Percentiles rank a stretch among this genome's conserved stretches.
Conservation (phyloP, 345 rosid genomes). For the Chamaenerion angustifolium region DNA sequence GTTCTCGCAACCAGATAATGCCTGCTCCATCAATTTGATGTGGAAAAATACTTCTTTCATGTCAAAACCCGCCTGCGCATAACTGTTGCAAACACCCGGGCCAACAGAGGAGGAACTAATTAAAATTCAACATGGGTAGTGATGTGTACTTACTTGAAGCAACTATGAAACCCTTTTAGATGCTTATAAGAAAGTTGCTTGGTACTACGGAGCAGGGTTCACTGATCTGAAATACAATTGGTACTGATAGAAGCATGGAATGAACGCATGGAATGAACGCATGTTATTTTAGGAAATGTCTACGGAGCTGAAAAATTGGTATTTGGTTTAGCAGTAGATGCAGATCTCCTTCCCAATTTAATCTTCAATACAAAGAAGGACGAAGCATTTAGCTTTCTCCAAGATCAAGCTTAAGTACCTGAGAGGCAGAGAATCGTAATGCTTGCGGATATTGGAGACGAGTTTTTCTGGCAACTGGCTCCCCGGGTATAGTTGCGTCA, state of each 20-base stretch:
- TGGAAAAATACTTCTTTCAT: conserved; percentile 93
- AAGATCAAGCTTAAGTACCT: conserved; percentile 27
- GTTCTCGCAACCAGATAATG: conserved; percentile 57
- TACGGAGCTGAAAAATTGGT: no score
- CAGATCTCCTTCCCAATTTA: no score
- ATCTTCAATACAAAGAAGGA: not conserved
- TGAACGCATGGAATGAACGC: not conserved
- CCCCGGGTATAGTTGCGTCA: conserved; percentile 83
- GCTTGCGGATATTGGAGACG: conserved; percentile 78
- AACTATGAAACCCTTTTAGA: no score
- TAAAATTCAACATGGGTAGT: no score
- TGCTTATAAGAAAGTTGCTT: no score
- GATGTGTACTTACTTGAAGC: no score
- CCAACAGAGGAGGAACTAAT: not conserved
- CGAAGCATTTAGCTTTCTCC: not conserved
- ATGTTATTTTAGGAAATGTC: no score
- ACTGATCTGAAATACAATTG: no score
- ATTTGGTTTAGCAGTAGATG: no score
- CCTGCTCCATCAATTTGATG: conserved; percentile 87
- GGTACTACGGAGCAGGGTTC: no score
- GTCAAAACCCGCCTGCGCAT: conserved; percentile 80
- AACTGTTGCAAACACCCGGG: conserved; percentile 31
- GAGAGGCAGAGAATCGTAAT: conserved; percentile 88
- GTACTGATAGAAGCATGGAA: not conserved
- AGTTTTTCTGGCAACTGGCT: conserved; percentile 96